Base-by-base conservation (phyloP, 164 flowering plant genomes). In the Chloranthus sessilifolius region DNA sequence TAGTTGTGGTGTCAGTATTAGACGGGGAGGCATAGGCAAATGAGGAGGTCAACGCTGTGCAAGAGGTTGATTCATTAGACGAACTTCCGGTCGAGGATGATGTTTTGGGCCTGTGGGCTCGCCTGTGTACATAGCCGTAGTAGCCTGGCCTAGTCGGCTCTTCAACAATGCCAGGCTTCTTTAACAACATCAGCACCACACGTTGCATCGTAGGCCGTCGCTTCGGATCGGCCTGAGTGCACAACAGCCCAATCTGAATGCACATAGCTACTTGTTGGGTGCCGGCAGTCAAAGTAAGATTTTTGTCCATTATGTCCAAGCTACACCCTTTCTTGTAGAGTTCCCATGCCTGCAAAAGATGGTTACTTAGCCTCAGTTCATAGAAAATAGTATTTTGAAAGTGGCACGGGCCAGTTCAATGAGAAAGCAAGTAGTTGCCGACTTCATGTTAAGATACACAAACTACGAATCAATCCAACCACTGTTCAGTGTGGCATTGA, bases 61-160 rank as follows among this genome's bases (percentile, higher is more conserved):
- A 52, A 7, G 52, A 64, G 19, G 20, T 60, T 9, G 68, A 44
- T 1, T 43, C 43, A 1, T 72, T 55, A 16, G 67, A 55, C 0
- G 81, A 68, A 22, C 59, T 73, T 5, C 53, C 64, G 15, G 62
- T 56, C 11, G 78, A 58, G 8, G 60, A 40, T 15, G 74, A 36
- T 16, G 43, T 21, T n/a, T 7, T 44, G 21, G 50, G 44, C 0
- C 67, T 64, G 19, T 56, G 24, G 33, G 74, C 8, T 54, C 77
- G 74, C 44, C 83, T 56, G 28, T 80, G 77, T 26, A 82, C 60
- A 6, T 77, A 52, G 12, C 90, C 85, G 0, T 80, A 80, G 19
- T 66, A 68, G 11, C 86, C 97, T 3, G 95, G 95, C 46, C 83
- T 66, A 0, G 65, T 59, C 17, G 94, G 97, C 56, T 82, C 88